Base-by-base conservation (phyloP, 2,329 filamentous ascomycete species). In the Talaromyces verruculosus region DNA sequence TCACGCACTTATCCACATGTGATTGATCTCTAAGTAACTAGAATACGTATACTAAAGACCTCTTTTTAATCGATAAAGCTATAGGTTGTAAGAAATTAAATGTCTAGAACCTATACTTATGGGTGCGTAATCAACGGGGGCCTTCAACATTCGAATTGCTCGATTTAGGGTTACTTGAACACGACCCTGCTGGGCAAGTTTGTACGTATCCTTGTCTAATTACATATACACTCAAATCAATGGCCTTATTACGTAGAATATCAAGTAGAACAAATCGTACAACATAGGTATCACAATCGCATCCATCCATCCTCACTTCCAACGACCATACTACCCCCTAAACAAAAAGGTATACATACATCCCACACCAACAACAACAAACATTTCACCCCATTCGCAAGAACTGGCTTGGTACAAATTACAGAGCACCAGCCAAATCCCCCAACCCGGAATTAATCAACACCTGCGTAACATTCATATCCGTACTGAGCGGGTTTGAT, bases 401-500 rank as follows among this genome's bases (percentile, higher is more conserved):
- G 13, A 15, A 39, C 13, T 17, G 5, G 37, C 33, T 35, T 39
- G 5, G 5, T n/a, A 28, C 22, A 22, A 39, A 63, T 53, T 19
- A 61, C 25, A 67, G 22, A 19, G 33, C 19, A 39, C 55, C 35
- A 25, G 47, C 47, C 49, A 67, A 55, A 22, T 3, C 6, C 1
- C 35, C 45, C 55, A 67, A 28, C 0, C 61, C 61, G 0, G 65
- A 67, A 37, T 67, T 35, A 45, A 64, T 68, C 22, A 82, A 59
- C 28, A 77, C 73, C 67, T 73, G 68, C 11, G 63, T 65, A 11
- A 83, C 72, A 68, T 87, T 79, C 76, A 88, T 69, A 19, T 79
- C 69, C 3, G 85, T 68, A 0, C 72, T 74, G 47, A 87, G 73
- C 2, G 73, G 77, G 57, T 84, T 85, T 15, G 77, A 74, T 57